Conservation (phyloP, 1,284 basidiomycete species). For the Pascua sp. region DNA sequence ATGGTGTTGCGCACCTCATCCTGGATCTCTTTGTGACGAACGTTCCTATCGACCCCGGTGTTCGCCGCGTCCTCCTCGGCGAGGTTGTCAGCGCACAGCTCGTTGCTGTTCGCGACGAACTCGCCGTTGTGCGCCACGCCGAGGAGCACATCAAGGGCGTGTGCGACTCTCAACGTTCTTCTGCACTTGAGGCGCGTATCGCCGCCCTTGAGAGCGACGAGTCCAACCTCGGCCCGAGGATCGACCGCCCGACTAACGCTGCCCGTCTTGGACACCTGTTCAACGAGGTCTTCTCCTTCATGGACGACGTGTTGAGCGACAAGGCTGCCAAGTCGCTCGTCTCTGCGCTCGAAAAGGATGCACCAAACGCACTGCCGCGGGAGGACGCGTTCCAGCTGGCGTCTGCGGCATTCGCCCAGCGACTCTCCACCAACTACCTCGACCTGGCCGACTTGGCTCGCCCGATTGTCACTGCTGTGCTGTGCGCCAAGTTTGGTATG, state of each 20-base stretch:
- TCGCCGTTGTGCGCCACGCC: slow-evolving; percentile 59
- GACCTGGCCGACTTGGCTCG: slow-evolving; percentile 64
- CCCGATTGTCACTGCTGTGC: slow-evolving; percentile 63
- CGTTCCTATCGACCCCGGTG: slow-evolving; percentile 81
- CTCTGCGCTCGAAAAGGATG: slow-evolving; percentile 19
- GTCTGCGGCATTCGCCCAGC: slow-evolving; percentile 50
- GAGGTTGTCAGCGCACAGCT: slow-evolving; percentile 57
- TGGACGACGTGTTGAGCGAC: slow-evolving; percentile 40
- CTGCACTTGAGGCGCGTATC: slow-evolving; percentile 45
- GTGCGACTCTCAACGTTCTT: slow-evolving; percentile 55
- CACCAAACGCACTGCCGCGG: slow-evolving; percentile 32
- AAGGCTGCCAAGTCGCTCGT: slow-evolving; percentile 38
- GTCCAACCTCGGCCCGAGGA: slow-evolving; percentile 32
- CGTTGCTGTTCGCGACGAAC: slow-evolving; percentile 55
- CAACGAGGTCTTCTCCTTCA: slow-evolving; percentile 72
- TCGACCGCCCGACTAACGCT: slow-evolving; percentile 54
- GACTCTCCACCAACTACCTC: slow-evolving; percentile 50
- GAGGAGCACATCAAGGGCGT: slow-evolving; percentile 66
- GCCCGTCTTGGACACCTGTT: slow-evolving; percentile 70
- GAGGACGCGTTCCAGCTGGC: slow-evolving; percentile 51
- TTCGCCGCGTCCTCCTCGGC: slow-evolving; percentile 59
- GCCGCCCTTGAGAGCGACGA: slow-evolving; percentile 27
- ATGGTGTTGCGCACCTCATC: slow-evolving; percentile 56
- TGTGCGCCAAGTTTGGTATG: slow-evolving; percentile 71
- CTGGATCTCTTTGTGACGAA: slow-evolving; percentile 71